Evolutionary conservation across 176 grass and related monocot genomes (phyloP).

Genomic region (Aegilops speltoides): DNA sequence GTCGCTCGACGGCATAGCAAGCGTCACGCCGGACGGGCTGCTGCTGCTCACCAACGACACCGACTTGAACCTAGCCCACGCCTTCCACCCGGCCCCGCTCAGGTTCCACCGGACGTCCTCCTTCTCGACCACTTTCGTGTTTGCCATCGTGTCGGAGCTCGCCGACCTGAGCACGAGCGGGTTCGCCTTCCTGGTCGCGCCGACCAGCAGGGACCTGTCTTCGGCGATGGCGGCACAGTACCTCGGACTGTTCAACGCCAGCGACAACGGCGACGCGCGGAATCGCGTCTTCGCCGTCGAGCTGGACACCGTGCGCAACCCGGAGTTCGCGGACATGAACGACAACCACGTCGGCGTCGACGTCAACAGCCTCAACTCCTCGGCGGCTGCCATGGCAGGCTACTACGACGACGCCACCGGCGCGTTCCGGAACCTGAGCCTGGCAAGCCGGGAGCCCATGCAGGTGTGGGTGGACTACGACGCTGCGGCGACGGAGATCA

Average conservation of each 20-base stretch:
- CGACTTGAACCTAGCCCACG: slow-evolving; percentile 44
- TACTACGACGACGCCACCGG: slow-evolving; percentile 21
- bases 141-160: slow-evolving; percentile 49
- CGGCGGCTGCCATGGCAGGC: slow-evolving; percentile 23
- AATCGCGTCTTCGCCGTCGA: slow-evolving; percentile 42
- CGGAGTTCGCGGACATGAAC: slow-evolving; percentile 53
- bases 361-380: slow-evolving; percentile 56
- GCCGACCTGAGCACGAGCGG: slow-evolving; percentile 48
- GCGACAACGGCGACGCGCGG: slow-evolving; percentile 34
- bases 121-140: slow-evolving; percentile 54
- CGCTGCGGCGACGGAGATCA: background rate
- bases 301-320: slow-evolving; percentile 47
- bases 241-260: slow-evolving; percentile 45
- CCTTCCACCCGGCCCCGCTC: slow-evolving; percentile 32
- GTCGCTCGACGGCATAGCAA: slow-evolving; percentile 35
- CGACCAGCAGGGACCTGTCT: slow-evolving; percentile 29
- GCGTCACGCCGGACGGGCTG: slow-evolving; percentile 25
- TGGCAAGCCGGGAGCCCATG: slow-evolving; percentile 40
- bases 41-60: slow-evolving; percentile 56
- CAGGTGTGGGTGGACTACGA: slow-evolving; percentile 53
- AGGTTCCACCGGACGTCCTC: slow-evolving; percentile 16
- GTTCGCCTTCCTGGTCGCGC: slow-evolving; percentile 37
- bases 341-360: slow-evolving; percentile 50
- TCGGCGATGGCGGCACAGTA: slow-evolving; percentile 43
- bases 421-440: slow-evolving; percentile 33